Evolutionary conservation across 805 yeast genomes (phyloP), one percentile per base, ranked within the genome.

Genomic region (Tetrapisispora iriomotensis): DNA sequence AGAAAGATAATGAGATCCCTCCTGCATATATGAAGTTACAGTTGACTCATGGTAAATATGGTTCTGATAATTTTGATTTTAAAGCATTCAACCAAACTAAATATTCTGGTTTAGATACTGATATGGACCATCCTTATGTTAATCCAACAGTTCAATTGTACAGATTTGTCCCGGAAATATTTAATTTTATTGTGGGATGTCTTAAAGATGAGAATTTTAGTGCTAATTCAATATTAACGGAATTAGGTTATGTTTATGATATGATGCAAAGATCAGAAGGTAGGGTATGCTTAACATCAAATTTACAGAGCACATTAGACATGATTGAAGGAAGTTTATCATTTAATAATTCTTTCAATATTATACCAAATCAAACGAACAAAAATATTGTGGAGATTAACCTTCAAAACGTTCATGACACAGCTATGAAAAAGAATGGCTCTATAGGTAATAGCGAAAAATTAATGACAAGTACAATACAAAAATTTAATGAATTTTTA

Each of bases 61-160:
- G 98, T 21, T 87, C 92, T 23, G 86, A 82, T 49, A 96, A 87
- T 58, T 92, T 92, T 62, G 96, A 90, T 62, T 90, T 92, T 56
- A 79, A 74, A 39, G 81, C 78, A 50, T 90, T 82, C 65, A 90
- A 90, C 55, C 68, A 69, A 29, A 82, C 96, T 0, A 45, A 53
- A 1, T 79, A 67, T 40, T 75, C 96, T 2, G 96, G 97, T 0
- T 66, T 90, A n/a, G 97, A 92, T 58, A 80, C 87, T 8, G 92
- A 87, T 53, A 71, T 82, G 9, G 84, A 81, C 38, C 84, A 83
- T 49, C 72, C 92, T 0, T 79, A 77, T 51, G 75, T 82, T 43
- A 92, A 92, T 57, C 69, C 95, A 0, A 60, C 87, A 21, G 48
- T 92, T 6, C 96, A 92, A 56, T 55, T 90, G 8, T 84, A 81